Conservation (phyloP, 129 eudicot genomes). For the Centaurea solstitialis region DNA sequence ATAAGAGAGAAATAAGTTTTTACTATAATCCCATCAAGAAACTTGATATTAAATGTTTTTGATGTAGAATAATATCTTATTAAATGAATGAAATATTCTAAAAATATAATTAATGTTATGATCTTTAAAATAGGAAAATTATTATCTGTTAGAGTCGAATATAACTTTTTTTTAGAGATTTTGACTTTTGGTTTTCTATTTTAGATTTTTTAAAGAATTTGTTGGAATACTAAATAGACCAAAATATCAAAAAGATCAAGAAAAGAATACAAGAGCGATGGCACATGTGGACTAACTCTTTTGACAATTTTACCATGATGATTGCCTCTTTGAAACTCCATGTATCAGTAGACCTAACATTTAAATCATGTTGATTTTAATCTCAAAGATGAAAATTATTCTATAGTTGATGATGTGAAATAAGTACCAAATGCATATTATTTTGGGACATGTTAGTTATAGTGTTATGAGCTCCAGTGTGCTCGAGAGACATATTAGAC, state of each 20-base stretch:
- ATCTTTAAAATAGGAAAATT: background rate
- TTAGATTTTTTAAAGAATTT: background rate
- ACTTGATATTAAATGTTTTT: background rate
- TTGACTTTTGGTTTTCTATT: background rate
- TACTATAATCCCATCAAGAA: too few relatives aligned
- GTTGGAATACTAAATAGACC: background rate
- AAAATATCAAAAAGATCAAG: background rate
- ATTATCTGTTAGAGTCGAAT: background rate
- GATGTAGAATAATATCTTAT: background rate
- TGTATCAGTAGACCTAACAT: constrained; percentile 34
- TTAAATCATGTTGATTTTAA: constrained; percentile 19
- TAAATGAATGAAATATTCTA: background rate
- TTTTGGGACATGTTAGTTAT: constrained; percentile 36
- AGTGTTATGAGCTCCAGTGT: constrained; percentile 30
- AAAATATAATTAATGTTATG: background rate
- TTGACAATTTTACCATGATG: constrained; percentile 41
- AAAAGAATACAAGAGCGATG: background rate
- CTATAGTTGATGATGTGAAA: constrained; percentile 32
- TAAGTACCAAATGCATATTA: constrained; percentile 24
- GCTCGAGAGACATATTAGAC: too few relatives aligned
- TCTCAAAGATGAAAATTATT: constrained; percentile 22
- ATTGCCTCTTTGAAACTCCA: constrained; percentile 52
- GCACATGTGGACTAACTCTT: constrained; percentile 42
- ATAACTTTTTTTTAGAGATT: background rate
- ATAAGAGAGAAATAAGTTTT: too few relatives aligned